Percentiles rank a stretch among this genome's conserved stretches.
phyloP scores from a whole-genome alignment of 805 yeast genomes.

The Lipomyces orientalis region DNA sequence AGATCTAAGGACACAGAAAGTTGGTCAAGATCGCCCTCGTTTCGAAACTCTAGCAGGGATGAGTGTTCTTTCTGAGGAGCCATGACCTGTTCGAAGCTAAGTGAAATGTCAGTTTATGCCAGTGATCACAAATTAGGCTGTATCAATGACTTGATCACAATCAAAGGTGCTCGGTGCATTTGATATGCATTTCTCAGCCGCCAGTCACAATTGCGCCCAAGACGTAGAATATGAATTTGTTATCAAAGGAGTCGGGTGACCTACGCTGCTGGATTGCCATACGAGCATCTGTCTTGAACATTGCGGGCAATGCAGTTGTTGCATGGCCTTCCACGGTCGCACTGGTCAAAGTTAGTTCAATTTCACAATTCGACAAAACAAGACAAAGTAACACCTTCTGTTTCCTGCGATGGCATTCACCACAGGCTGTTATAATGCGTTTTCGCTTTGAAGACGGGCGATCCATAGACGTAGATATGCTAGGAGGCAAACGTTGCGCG shows the following conservation, averaged over 20 bases:
- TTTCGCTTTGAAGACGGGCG: conserved; percentile 5
- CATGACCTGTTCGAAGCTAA: conserved; percentile 1
- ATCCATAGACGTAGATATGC: conserved; percentile 4
- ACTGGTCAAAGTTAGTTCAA: conserved; percentile 4
- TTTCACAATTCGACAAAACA: conserved; percentile 3
- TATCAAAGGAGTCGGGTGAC: neutral
- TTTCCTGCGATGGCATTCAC: conserved; percentile 3
- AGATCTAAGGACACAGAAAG: neutral
- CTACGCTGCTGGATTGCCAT: conserved; percentile 1
- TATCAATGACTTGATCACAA: neutral
- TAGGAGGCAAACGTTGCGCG: neutral
- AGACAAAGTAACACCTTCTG: neutral
- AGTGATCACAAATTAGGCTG: conserved; percentile 2
- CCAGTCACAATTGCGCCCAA: no score
- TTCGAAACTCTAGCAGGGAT: conserved; percentile 3
- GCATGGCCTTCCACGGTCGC: conserved; percentile 9
- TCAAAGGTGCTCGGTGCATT: neutral
- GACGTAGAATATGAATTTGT: neutral
- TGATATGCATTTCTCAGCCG: no score
- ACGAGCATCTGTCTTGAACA: conserved; percentile 5
- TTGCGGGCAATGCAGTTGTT: conserved; percentile 4
- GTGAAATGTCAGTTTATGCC: neutral
- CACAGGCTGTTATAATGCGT: conserved; percentile 5
- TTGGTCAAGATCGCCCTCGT: conserved; percentile 4
- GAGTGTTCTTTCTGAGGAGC: neutral